Base-by-base conservation (phyloP, 495 filamentous ascomycete species). In the Trichoderma reesei region DNA sequence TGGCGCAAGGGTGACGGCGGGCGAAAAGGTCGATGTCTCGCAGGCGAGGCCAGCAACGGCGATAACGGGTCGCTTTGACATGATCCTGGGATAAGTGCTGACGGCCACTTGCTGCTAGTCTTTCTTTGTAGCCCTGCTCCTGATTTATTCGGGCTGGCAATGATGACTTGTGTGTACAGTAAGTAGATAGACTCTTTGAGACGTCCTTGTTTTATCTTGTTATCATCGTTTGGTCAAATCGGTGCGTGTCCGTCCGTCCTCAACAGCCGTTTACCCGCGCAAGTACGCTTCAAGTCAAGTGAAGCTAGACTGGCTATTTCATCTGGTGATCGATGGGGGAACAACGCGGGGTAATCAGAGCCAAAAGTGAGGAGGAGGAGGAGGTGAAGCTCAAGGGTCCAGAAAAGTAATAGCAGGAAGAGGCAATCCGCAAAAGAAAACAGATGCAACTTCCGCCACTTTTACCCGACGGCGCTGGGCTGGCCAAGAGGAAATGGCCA, bases 1-100 rank as follows among this genome's bases (percentile, higher is more conserved):
- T 11, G 76, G 71, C 4, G 80, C 80, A 1, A 71, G 65, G 1
- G 82, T 85, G 18, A 78, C 73, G 1, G 81, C 79, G 34, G 82
- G 81, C 6, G 81, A 79, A 65, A 85, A 84, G 9, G 74, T 79
- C 10, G 82, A 85, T 6, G 80, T 84, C 68, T 85, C 82, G 64
- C 81, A 83, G 60, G 81, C 81, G 7, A 85, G 73, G 26, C 82
- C 82, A 9, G 82, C 82, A 46, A 85, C 78, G 3, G 77, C 81
- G 56, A 85, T 80, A 26, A 80, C 68, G 5, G 81, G 82, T 26
- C 71, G 76, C 18, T 44, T 36, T 16, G 65, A 46, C 73, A 75
- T 73, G 7, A 26, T 1, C 61, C 44, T 56, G 48, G 20, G 48
- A 56, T 56, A 56, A 10, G 18, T 18, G 44, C 44, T 48, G 44